These are phyloP conservation scores for Rosa hybrid DNA, from an alignment of 331 rosid genomes.

Conservation along the genomic window DNA sequence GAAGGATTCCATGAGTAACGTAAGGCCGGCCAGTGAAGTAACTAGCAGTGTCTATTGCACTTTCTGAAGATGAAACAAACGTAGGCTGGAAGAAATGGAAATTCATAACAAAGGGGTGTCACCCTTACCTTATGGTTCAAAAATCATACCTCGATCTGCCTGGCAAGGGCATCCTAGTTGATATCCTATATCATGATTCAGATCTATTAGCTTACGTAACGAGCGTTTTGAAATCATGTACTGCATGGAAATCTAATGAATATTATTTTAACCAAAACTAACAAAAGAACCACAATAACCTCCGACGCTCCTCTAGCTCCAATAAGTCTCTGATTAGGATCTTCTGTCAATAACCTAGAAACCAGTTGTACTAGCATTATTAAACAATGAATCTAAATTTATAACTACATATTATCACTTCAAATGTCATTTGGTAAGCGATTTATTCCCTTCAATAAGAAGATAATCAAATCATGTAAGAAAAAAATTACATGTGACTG, in stretches of 20 bases:
- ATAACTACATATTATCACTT: not conserved
- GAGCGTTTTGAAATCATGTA: not conserved
- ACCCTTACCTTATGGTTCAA: not conserved
- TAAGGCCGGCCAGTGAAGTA: slow-evolving; percentile 91
- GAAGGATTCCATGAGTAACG: slow-evolving; percentile 75
- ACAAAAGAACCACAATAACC: slow-evolving; percentile 45
- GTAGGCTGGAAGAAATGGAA: slow-evolving; percentile 72
- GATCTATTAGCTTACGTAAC: slow-evolving; percentile 24
- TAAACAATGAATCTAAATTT: not conserved
- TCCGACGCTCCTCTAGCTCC: slow-evolving; percentile 94
- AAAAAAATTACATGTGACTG: not conserved
- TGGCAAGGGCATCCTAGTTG: slow-evolving; percentile 97
- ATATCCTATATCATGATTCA: slow-evolving; percentile 60
- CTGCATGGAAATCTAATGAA: not conserved
- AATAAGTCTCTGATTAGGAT: slow-evolving; percentile 81
- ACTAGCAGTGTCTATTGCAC: slow-evolving; percentile 85
- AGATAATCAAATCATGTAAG: not conserved
- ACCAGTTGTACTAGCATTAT: slow-evolving; percentile 33
- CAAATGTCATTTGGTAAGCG: not conserved
- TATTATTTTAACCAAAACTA: not conserved
- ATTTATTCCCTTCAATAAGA: not conserved
- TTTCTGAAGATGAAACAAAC: slow-evolving; percentile 92
- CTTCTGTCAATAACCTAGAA: slow-evolving; percentile 88
- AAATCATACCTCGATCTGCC: slow-evolving; percentile 73
- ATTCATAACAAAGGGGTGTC: not conserved